Conservation (phyloP, 2,329 filamentous ascomycete species). For the Ascochyta koolunga region DNA sequence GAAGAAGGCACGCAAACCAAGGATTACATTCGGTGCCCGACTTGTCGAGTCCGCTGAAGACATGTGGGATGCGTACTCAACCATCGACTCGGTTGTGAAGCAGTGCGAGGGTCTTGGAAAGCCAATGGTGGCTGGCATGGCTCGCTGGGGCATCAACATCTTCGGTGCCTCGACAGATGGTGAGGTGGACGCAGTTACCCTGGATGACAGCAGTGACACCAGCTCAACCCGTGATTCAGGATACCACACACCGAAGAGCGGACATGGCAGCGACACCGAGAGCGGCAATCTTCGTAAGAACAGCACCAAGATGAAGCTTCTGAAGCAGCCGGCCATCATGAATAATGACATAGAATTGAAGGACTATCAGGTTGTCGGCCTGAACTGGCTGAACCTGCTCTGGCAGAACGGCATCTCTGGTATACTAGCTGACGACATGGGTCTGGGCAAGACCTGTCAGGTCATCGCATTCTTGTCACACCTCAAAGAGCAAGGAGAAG, state of each 20-base stretch:
- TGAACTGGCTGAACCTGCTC: conserved; percentile 91
- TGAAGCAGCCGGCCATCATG: conserved; percentile 79
- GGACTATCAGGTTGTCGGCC: conserved; percentile 89
- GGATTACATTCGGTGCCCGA: conserved; percentile 66
- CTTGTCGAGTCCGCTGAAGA: conserved; percentile 70
- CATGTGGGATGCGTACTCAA: conserved; percentile 80
- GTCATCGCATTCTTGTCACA: conserved; percentile 91
- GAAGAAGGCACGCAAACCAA: conserved; percentile 46
- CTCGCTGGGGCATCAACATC: conserved; percentile 71
- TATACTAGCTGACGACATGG: conserved; percentile 98
- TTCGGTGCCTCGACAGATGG: conserved; percentile 65
- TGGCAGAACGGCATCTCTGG: conserved; percentile 81
- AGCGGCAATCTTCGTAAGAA: conserved; percentile 50
- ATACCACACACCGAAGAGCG: conserved; percentile 65
- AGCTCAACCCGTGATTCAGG: conserved; percentile 65
- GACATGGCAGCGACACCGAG: conserved; percentile 53
- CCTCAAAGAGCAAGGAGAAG: conserved; percentile 70
- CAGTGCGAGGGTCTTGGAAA: conserved; percentile 76
- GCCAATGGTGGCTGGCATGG: conserved; percentile 68
- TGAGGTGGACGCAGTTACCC: conserved; percentile 65
- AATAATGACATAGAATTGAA: conserved; percentile 78
- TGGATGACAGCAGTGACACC: conserved; percentile 52
- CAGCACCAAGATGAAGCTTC: conserved; percentile 49
- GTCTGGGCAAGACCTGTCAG: conserved; percentile 91
- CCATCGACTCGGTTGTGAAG: conserved; percentile 80